Evolutionary conservation across 768 basidiomycete species (phyloP).

Genomic region (Clitopilus hobsonii): DNA sequence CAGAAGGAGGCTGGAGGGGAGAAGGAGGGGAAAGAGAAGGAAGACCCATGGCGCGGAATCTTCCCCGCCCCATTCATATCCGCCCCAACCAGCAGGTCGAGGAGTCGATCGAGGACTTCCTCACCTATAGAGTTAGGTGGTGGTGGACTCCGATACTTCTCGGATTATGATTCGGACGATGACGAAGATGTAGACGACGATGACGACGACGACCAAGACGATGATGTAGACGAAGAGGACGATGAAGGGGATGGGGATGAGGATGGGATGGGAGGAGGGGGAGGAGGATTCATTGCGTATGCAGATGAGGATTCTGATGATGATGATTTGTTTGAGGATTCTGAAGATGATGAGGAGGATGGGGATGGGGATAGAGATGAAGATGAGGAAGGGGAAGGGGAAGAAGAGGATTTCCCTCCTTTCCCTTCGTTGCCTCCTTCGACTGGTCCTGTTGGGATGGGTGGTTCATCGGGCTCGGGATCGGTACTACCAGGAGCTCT

Average conservation of each 20-base stretch:
- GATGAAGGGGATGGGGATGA: constrained; percentile 6
- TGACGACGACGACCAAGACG: constrained; percentile 26
- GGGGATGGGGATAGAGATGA: not conserved
- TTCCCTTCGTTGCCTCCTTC: too few species aligned
- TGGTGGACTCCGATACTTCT: not conserved
- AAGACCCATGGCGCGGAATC: constrained; percentile 70
- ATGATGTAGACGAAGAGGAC: constrained; percentile 28
- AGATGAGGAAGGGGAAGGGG: not conserved
- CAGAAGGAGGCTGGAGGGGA: too few species aligned
- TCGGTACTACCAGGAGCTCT: too few species aligned
- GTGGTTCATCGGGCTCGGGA: too few species aligned
- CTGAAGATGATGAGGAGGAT: not conserved
- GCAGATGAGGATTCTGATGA: not conserved
- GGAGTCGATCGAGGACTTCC: too few species aligned
- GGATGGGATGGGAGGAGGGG: not conserved
- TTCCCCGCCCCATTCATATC: constrained; percentile 33
- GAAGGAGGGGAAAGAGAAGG: too few species aligned
- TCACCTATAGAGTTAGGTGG: not conserved
- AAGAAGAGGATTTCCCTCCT: not conserved
- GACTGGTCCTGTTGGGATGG: too few species aligned
- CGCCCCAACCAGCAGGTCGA: too few species aligned
- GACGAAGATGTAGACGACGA: constrained; percentile 24
- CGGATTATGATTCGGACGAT: constrained; percentile 17
- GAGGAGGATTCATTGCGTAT: not conserved
- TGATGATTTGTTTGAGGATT: too few species aligned